phyloP scores from a whole-genome alignment of 305 asterid species.

The Fraxinus ornus region DNA sequence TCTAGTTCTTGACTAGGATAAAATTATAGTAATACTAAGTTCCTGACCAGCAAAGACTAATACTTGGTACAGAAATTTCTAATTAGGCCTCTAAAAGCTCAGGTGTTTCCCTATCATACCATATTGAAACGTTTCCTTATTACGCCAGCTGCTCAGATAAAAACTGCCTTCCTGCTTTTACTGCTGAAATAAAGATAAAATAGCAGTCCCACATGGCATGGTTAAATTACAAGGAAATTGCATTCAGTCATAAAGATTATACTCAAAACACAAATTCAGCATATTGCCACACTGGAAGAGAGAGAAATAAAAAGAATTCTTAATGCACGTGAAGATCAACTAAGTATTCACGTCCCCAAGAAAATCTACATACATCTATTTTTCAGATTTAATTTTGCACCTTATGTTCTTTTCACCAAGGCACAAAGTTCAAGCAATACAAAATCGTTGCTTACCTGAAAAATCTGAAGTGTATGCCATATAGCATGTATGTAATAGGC shows the following conservation, averaged over 20 bases:
- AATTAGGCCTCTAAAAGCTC: slow-evolving; percentile 35
- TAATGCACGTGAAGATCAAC: not conserved
- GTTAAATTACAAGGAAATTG: slow-evolving; percentile 36
- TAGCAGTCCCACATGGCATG: slow-evolving; percentile 33
- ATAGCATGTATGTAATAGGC: not conserved
- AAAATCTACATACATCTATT: not conserved
- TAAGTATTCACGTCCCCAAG: not conserved
- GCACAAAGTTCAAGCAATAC: not conserved
- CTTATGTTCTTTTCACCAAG: not conserved
- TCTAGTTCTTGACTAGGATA: slow-evolving; percentile 11
- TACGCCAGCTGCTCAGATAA: slow-evolving; percentile 59
- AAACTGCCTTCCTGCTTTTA: slow-evolving; percentile 58
- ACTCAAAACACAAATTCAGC: slow-evolving; percentile 15
- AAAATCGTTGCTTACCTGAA: not conserved
- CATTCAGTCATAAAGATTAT: slow-evolving; percentile 23
- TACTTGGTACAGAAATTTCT: slow-evolving; percentile 16
- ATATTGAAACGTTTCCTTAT: slow-evolving; percentile 46
- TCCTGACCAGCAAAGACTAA: slow-evolving; percentile 26
- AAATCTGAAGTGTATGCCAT: not conserved
- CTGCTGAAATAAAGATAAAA: slow-evolving; percentile 53
- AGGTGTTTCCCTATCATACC: slow-evolving; percentile 60
- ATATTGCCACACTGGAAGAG: not conserved
- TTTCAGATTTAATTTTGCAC: not conserved
- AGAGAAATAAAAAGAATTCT: not conserved
- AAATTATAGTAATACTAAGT: slow-evolving; percentile 7